These are phyloP conservation scores for Leishmania aethiopica DNA, from an alignment of 208 protist genomes.

Conservation along the genomic window DNA sequence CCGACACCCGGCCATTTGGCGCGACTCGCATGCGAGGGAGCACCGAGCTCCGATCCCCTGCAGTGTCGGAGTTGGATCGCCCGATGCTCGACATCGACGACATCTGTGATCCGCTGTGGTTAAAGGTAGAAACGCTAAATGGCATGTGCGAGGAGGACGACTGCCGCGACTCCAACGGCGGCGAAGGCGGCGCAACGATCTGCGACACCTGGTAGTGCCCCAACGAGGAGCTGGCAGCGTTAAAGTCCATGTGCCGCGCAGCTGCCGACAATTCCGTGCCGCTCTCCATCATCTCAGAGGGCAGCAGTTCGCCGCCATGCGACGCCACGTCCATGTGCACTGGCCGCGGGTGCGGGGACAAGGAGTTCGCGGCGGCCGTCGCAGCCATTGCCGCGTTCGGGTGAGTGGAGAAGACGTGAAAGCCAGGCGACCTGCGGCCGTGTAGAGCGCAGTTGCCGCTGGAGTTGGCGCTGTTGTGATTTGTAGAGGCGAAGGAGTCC, in stretches of 20 bases:
- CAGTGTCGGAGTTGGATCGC: background rate
- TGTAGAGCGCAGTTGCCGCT: background rate
- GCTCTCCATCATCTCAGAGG: background rate
- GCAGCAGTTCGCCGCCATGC: background rate
- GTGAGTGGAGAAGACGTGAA: slow-evolving; percentile 33
- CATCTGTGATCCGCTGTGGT: background rate
- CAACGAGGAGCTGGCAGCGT: background rate
- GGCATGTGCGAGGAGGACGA: slow-evolving; percentile 2
- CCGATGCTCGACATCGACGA: slow-evolving; percentile 2
- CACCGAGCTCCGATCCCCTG: background rate
- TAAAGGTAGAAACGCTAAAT: slow-evolving; percentile 6
- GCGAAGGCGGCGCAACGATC: background rate
- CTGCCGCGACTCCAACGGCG: background rate
- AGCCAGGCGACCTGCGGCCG: background rate
- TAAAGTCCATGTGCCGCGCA: background rate
- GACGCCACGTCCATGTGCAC: background rate
- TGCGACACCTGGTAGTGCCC: background rate
- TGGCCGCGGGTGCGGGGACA: slow-evolving; percentile 1
- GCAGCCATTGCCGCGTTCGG: slow-evolving; percentile 2
- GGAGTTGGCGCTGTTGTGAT: background rate
- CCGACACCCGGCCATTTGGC: background rate
- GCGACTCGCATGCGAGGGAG: slow-evolving; percentile 10
- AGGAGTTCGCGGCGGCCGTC: background rate
- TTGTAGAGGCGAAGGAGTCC: slow-evolving; percentile 12
- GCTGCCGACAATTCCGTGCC: background rate